phyloP scores from a whole-genome alignment of 1,139 yeast genomes.

The Pneumocystis oryctolagi region DNA sequence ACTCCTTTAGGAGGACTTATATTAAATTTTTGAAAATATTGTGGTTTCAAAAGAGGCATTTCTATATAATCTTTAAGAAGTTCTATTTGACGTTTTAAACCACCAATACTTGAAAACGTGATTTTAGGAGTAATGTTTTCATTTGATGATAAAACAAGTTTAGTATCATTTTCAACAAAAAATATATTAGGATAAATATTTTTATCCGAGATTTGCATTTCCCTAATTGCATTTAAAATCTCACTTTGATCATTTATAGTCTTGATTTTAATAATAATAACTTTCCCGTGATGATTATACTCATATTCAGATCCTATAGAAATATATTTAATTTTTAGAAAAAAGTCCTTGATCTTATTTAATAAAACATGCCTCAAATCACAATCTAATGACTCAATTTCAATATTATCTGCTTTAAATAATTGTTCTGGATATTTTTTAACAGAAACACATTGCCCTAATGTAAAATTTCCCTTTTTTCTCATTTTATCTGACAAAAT shows the following conservation, averaged over 20 bases:
- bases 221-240: not conserved
- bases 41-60: constrained; percentile 66
- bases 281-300: not conserved
- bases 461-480: not conserved
- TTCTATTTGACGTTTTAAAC: constrained; percentile 50
- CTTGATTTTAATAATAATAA: not conserved
- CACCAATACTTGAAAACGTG: constrained; percentile 53
- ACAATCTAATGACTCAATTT: not conserved
- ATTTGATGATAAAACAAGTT: not conserved
- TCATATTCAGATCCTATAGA: not conserved
- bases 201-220: not conserved
- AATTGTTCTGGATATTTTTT: not conserved
- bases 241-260: not conserved
- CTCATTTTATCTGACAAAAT: not conserved
- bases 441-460: not conserved
- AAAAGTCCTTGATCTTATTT: not conserved
- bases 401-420: not conserved
- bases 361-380: not conserved
- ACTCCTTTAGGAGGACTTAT: constrained; percentile 84
- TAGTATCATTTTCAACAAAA: not conserved
- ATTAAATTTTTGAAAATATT: constrained; percentile 67
- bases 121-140: not conserved
- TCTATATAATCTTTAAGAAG: constrained; percentile 54
- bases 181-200: not conserved
- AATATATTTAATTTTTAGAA: not conserved